Percentiles rank a stretch among this genome's conserved stretches.
Conservation (phyloP, 1,139 yeast genomes). For the Lodderomyces metapsilosis region DNA sequence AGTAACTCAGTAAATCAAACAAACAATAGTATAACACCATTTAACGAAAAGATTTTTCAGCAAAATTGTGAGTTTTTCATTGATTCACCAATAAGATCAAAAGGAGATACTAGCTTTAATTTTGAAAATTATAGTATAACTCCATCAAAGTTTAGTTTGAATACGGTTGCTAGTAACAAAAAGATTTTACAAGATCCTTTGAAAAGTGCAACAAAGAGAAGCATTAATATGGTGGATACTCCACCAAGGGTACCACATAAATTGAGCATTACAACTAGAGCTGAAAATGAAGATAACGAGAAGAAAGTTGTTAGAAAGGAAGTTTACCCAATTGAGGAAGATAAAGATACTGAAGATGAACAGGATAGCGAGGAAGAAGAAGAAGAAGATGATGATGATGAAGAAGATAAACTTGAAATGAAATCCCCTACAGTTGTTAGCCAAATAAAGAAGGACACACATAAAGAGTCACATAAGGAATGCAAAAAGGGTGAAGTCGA, state of each 20-base stretch:
- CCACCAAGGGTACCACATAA: conserved; percentile 43
- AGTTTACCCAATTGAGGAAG: conserved; percentile 6
- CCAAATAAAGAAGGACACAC: conserved; percentile 46
- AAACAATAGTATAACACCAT: conserved; percentile 37
- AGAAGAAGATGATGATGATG: no score
- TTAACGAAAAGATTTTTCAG: conserved; percentile 44
- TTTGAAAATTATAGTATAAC: conserved; percentile 40
- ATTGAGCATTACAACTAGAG: conserved; percentile 24
- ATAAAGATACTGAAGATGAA: conserved; percentile 11
- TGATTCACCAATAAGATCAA: conserved; percentile 40
- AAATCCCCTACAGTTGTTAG: conserved; percentile 86
- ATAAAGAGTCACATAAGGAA: conserved; percentile 7
- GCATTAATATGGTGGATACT: conserved; percentile 40
- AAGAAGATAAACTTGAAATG: conserved; percentile 7
- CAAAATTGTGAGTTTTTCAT: conserved; percentile 45
- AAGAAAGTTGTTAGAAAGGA: conserved; percentile 13
- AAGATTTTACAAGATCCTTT: conserved; percentile 13
- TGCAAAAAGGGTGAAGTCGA: conserved; percentile 1
- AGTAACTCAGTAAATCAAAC: conserved; percentile 16
- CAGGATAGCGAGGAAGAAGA: conserved; percentile 3
- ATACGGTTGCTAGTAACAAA: conserved; percentile 17
- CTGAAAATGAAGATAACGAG: conserved; percentile 14
- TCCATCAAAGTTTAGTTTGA: conserved; percentile 40
- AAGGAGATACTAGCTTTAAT: conserved; percentile 9
- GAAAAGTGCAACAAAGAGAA: conserved; percentile 32